Conservation (phyloP, 768 basidiomycete genomes). For the Kwoniella europaea region DNA sequence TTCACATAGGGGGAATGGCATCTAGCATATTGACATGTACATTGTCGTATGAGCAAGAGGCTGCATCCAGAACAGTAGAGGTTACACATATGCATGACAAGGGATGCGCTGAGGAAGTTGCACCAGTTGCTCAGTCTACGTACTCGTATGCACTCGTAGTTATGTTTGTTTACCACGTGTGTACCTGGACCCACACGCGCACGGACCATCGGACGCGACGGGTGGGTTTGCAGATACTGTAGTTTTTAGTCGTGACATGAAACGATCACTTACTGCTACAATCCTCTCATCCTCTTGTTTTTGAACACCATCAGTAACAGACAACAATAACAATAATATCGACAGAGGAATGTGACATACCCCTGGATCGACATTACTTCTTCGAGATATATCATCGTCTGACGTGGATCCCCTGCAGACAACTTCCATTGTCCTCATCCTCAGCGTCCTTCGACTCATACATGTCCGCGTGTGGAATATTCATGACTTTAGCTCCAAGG, state of each 20-base stretch:
- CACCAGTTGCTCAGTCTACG: too few relatives aligned
- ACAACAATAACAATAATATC: conserved; percentile 9
- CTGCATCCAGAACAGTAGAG: too few relatives aligned
- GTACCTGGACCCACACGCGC: background rate
- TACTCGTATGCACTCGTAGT: too few relatives aligned
- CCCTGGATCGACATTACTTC: conserved; percentile 5
- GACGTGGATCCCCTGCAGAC: background rate
- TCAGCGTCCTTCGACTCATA: background rate
- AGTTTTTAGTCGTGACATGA: background rate
- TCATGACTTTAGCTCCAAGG: background rate
- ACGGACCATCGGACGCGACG: background rate
- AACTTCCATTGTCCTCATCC: background rate
- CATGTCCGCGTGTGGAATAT: conserved; percentile 1
- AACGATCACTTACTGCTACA: background rate
- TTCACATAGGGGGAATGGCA: too few relatives aligned
- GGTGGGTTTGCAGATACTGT: too few relatives aligned
- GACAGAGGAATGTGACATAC: background rate
- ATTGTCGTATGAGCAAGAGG: too few relatives aligned
- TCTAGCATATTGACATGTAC: too few relatives aligned
- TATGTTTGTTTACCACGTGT: background rate
- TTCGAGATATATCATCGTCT: background rate
- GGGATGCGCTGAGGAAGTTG: too few relatives aligned
- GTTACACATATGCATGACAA: too few relatives aligned
- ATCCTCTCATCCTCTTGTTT: background rate
- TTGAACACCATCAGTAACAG: background rate